These are phyloP conservation scores for Talaromyces piceae DNA, from an alignment of 2,329 filamentous ascomycete species.

Conservation along the genomic window DNA sequence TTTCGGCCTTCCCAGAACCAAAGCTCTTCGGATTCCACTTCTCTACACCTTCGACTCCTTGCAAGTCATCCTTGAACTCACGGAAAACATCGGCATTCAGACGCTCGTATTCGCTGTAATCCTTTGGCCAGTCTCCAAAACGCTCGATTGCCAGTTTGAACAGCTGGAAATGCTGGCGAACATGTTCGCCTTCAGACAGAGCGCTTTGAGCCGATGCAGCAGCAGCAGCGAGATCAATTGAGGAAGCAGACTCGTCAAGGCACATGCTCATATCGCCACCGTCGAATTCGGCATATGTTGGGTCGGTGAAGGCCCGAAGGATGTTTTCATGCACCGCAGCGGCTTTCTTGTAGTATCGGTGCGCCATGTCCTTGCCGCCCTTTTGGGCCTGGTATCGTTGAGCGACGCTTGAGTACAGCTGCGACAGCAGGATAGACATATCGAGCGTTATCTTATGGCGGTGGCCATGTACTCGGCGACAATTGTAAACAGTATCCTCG, in stretches of 20 bases:
- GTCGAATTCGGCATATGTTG: constrained; percentile 23
- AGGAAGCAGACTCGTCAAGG: constrained; percentile 17
- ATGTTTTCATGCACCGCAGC: constrained; percentile 32
- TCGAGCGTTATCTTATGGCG: constrained; percentile 42
- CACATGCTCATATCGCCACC: constrained; percentile 18
- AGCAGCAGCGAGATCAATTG: constrained; percentile 17
- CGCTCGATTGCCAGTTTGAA: constrained; percentile 35
- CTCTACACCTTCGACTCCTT: constrained; percentile 39
- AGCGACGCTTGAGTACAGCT: constrained; percentile 41
- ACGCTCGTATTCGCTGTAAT: constrained; percentile 41
- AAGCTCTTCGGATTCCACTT: constrained; percentile 42
- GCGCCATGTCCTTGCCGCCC: constrained; percentile 26
- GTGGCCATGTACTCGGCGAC: constrained; percentile 45
- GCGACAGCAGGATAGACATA: constrained; percentile 42
- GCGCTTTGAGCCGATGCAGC: constrained; percentile 11
- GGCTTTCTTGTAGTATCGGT: constrained; percentile 34
- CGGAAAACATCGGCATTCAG: constrained; percentile 40
- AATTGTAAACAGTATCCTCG: constrained; percentile 50
- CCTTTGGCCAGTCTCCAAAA: constrained; percentile 39
- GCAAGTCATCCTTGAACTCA: constrained; percentile 33
- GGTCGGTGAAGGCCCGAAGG: constrained; percentile 29
- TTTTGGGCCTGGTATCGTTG: constrained; percentile 28
- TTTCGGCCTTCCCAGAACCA: constrained; percentile 41
- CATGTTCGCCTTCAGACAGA: constrained; percentile 23
- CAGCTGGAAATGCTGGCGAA: constrained; percentile 30